Percentiles rank a stretch among this genome's conserved stretches.
phyloP scores from a whole-genome alignment of 495 filamentous ascomycete genomes.

The Aspergillus homomorphus region DNA sequence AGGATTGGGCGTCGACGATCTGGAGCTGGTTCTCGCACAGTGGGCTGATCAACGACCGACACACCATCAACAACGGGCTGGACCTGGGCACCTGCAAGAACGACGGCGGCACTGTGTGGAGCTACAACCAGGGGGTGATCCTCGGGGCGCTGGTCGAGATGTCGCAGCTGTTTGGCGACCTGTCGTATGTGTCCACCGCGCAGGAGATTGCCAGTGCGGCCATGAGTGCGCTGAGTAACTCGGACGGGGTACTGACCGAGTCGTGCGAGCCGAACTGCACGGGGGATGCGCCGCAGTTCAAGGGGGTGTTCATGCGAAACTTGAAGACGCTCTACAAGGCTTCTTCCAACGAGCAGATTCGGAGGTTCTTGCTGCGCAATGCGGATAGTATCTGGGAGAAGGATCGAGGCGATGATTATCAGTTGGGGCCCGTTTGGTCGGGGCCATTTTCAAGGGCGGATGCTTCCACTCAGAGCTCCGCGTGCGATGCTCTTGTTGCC shows the following conservation, averaged over 20 bases:
- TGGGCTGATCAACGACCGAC: conserved; percentile 58
- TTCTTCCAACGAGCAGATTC: background rate
- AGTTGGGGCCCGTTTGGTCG: background rate
- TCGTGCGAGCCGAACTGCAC: conserved; percentile 8
- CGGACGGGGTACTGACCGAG: conserved; percentile 59
- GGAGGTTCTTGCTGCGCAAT: background rate
- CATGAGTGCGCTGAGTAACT: conserved; percentile 51
- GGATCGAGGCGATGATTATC: background rate
- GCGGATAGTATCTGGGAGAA: background rate
- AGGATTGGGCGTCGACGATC: background rate
- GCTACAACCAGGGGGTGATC: conserved; percentile 72
- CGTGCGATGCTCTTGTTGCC: background rate
- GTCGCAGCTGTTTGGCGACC: conserved; percentile 26
- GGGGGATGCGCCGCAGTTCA: conserved; percentile 1
- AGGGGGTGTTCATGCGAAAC: conserved; percentile 1
- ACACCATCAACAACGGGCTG: conserved; percentile 63
- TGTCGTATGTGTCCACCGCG: conserved; percentile 54
- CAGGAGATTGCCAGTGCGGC: conserved; percentile 62
- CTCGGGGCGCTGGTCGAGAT: conserved; percentile 64
- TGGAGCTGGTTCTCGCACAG: conserved; percentile 62
- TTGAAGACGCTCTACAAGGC: background rate
- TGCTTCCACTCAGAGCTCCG: background rate
- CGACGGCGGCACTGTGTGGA: conserved; percentile 55
- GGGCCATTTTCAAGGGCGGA: background rate
- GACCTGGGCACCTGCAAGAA: conserved; percentile 43